A percentile compares a stretch with the other conserved stretches of the same genome.
These are phyloP conservation scores for Boehmeria nivea DNA, from an alignment of 306 rosid genomes.

Conservation along the genomic window DNA sequence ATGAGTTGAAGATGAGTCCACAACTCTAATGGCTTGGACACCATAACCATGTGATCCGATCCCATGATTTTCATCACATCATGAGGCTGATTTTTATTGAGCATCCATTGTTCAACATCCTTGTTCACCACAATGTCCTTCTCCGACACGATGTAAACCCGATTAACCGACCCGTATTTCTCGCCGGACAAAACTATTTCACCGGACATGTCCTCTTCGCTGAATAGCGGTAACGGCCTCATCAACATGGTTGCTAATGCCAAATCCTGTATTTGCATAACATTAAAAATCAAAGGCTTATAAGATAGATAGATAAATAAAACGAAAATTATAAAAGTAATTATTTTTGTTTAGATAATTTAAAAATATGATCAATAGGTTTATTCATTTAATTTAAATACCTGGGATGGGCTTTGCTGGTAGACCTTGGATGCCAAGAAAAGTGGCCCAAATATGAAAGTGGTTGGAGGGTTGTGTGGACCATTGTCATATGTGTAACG, in stretches of 20 bases:
- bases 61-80: conserved; percentile 20
- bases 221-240: conserved; percentile 31
- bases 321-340: too few relatives aligned
- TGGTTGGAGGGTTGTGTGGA: too few relatives aligned
- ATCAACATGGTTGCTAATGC: conserved; percentile 25
- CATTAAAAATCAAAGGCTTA: too few relatives aligned
- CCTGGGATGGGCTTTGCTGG: too few relatives aligned
- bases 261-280: conserved; percentile 23
- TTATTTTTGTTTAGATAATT: too few relatives aligned
- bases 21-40: conserved; percentile 33
- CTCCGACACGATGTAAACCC: conserved; percentile 25
- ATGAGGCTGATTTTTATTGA: conserved; percentile 29
- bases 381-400: too few relatives aligned
- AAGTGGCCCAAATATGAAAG: too few relatives aligned
- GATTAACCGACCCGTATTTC: conserved; percentile 29
- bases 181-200: conserved; percentile 9
- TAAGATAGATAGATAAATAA: too few relatives aligned
- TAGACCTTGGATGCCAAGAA: too few relatives aligned
- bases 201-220: conserved; percentile 19
- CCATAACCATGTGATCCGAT: conserved; percentile 44
- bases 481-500: too few relatives aligned
- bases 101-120: conserved; percentile 31
- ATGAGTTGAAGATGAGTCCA: too few relatives aligned
- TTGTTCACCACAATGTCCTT: conserved; percentile 9
- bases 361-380: too few relatives aligned